Base-by-base conservation (phyloP, 164 flowering plant genomes). In the Aristolochia californica region DNA sequence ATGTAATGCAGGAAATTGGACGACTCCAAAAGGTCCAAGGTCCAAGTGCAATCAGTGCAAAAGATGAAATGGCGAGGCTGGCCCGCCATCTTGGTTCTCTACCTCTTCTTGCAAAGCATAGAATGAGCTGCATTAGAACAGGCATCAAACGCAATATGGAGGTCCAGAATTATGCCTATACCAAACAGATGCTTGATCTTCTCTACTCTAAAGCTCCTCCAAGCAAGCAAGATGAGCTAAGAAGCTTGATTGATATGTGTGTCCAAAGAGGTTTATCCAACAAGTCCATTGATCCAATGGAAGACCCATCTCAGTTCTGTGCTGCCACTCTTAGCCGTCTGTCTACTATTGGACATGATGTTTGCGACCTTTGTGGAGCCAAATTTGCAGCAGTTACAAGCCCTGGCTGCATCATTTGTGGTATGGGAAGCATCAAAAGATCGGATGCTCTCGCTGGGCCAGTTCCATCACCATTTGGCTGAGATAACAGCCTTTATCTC, bases 361-460 rank as follows among this genome's bases (percentile, higher is more conserved):
- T 83, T 24, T 94, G 99, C 57, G 97, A 94, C 77, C 91, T 90
- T 1, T 90, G 99, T 67, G 99, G 99, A 5, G 90, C 99, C 54
- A 94, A 90, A 64, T 94, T 90, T 60, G 82, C 99, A 13, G 97
- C 97, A n/a, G 73, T 94, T 30, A 67, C 87, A 5, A 34, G 93
- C 25, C 97, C 97, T 27, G 99, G 99, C 55, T 94, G 99, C 77
- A 90, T 84, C 56, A 78, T 90, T 13, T 94, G 99, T 78, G 99
- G 99, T 12, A 94, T 94, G 97, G 99, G 99, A 54, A 90, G 96
- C 82, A 94, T 94, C 53, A 88, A 88, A 63, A 81, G 99, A 71
- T 94, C 99, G 30, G 99, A 94, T 77, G 93, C 91, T 3, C 71
- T 90, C 23, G 69, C 75, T 22, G 75, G 62, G 1, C 83, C 96